Conservation (phyloP, 306 rosid species). For the Prinsepia uniflora region DNA sequence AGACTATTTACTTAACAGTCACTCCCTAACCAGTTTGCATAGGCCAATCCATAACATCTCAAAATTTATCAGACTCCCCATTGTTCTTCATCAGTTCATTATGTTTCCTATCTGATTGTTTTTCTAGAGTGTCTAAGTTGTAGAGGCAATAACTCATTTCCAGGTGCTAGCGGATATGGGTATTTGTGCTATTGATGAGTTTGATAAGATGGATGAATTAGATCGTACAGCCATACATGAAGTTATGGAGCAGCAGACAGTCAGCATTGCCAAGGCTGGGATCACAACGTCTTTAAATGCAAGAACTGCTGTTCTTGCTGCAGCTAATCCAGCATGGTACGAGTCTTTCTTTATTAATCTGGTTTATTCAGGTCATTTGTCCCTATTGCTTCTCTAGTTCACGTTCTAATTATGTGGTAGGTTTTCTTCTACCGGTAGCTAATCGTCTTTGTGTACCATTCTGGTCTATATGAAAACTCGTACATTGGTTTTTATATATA, state of each 20-base stretch:
- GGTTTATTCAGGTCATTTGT: not conserved
- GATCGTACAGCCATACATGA: conserved; percentile 98
- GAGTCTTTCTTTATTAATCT: conserved; percentile 1
- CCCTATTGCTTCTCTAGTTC: conserved; percentile 1
- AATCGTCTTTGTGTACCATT: not conserved
- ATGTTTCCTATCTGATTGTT: conserved; percentile 3
- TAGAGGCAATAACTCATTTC: conserved; percentile 27
- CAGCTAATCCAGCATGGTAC: conserved; percentile 99
- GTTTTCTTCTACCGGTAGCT: conserved; percentile 14
- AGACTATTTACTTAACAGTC: not conserved
- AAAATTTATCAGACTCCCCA: not conserved
- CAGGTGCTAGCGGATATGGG: conserved; percentile 99
- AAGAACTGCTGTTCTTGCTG: conserved; percentile 97
- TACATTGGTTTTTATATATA: conserved; percentile 17
- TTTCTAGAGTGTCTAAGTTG: conserved; percentile 21
- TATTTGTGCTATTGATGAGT: conserved; percentile 94
- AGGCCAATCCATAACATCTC: not conserved
- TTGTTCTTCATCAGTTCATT: not conserved
- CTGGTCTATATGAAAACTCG: conserved; percentile 22
- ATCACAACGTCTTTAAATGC: conserved; percentile 97
- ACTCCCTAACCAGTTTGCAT: not conserved
- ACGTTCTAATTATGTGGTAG: conserved; percentile 7
- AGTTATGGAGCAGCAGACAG: conserved; percentile 99
- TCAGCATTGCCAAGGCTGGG: conserved; percentile 99
- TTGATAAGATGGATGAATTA: conserved; percentile 98